Evolutionary conservation across 2,329 filamentous ascomycete genomes (phyloP).

Genomic region (Stachybotrys elegans): DNA sequence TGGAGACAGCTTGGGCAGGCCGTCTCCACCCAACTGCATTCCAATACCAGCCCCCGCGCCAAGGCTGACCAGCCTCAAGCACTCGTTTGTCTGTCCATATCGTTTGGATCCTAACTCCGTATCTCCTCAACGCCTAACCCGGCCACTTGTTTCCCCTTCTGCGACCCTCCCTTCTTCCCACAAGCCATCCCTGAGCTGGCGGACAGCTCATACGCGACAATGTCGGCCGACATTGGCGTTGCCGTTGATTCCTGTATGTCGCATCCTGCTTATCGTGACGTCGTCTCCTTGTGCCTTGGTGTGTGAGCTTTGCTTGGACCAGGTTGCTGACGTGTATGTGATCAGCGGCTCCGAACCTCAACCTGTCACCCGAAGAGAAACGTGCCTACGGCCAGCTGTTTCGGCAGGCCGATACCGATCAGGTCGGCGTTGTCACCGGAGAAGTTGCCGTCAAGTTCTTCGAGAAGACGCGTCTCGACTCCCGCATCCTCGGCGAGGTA

Average conservation of each 20-base stretch:
- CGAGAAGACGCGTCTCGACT: constrained; percentile 86
- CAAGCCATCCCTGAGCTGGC: too few species aligned
- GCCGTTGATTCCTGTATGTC: constrained; percentile 16
- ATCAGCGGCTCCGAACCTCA: constrained; percentile 65
- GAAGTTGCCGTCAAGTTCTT: constrained; percentile 97
- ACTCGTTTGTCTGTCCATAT: too few species aligned
- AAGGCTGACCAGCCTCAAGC: too few species aligned
- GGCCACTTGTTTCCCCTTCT: too few species aligned
- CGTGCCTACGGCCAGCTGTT: constrained; percentile 91
- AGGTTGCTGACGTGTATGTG: not conserved
- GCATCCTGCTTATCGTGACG: not conserved
- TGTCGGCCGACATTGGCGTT: constrained; percentile 17
- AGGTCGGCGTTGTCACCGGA: constrained; percentile 88
- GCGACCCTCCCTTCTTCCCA: too few species aligned
- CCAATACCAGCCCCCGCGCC: too few species aligned
- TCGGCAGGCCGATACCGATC: constrained; percentile 85
- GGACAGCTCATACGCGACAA: constrained; percentile 13
- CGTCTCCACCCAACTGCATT: too few species aligned
- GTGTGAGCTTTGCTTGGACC: not conserved
- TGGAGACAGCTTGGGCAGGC: too few species aligned
- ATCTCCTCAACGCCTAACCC: too few species aligned
- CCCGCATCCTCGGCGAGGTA: constrained; percentile 82
- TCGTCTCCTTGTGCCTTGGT: constrained; percentile 11
- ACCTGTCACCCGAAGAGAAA: constrained; percentile 88
- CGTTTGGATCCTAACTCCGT: too few species aligned